A percentile compares a stretch with the other conserved stretches of the same genome.
Evolutionary conservation across 2,329 filamentous ascomycete species (phyloP).

Genomic region (Chaetoscypha palmicola): DNA sequence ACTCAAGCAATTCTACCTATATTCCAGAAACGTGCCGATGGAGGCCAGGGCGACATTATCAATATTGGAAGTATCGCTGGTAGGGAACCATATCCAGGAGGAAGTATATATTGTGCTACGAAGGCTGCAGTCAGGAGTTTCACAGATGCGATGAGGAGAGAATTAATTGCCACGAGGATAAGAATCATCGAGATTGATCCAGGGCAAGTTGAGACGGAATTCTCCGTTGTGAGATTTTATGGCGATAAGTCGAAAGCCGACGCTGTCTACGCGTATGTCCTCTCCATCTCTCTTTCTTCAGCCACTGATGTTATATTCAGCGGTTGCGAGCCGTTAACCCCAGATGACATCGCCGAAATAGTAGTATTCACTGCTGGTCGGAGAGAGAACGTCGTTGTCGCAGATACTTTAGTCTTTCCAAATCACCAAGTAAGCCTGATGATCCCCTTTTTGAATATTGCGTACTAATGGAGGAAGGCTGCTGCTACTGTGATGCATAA

Average conservation of each 20-base stretch:
- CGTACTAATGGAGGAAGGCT: conserved; percentile 31
- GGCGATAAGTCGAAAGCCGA: conserved; percentile 86
- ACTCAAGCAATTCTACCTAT: conserved; percentile 83
- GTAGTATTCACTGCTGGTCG: conserved; percentile 79
- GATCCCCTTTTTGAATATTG: conserved; percentile 10
- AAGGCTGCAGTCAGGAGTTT: conserved; percentile 85
- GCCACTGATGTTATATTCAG: conserved; percentile 28
- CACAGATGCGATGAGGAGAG: conserved; percentile 73
- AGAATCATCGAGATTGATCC: conserved; percentile 85
- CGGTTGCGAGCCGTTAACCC: conserved; percentile 74
- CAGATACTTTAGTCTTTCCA: conserved; percentile 80
- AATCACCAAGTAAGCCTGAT: conserved; percentile 68
- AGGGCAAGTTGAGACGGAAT: conserved; percentile 92
- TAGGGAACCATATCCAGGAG: conserved; percentile 75
- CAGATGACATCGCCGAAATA: conserved; percentile 85
- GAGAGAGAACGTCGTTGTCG: conserved; percentile 83
- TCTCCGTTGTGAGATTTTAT: conserved; percentile 80
- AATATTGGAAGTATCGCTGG: conserved; percentile 93
- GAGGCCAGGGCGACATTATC: conserved; percentile 86
- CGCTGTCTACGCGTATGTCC: conserved; percentile 71
- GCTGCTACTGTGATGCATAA: conserved; percentile 40
- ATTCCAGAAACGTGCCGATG: conserved; percentile 62
- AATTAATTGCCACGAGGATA: conserved; percentile 74
- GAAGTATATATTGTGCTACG: conserved; percentile 86
- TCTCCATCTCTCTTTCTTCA: not conserved